These are phyloP conservation scores for Lactifluus echinatus DNA, from an alignment of 768 basidiomycete species.

Conservation along the genomic window DNA sequence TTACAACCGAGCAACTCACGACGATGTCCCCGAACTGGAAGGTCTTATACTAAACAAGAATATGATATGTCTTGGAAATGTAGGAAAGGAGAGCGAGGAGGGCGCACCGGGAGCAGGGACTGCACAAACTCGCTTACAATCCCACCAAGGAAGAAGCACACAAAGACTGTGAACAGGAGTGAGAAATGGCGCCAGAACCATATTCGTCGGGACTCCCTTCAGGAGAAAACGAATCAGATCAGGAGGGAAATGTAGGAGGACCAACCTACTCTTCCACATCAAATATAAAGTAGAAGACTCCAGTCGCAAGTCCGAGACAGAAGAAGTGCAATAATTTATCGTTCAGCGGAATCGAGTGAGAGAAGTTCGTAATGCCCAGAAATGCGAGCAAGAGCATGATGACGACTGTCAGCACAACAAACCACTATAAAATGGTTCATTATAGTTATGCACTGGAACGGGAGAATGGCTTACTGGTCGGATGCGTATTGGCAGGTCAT, in stretches of 20 bases:
- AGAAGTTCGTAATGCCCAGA: slow-evolving; percentile 68
- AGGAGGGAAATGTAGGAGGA: neutral
- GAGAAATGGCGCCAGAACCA: slow-evolving; percentile 81
- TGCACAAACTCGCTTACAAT: slow-evolving; percentile 78
- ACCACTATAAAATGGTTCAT: slow-evolving; percentile 48
- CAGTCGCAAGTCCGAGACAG: slow-evolving; percentile 68
- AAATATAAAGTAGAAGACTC: slow-evolving; percentile 78
- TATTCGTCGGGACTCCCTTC: slow-evolving; percentile 65
- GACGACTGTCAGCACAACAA: slow-evolving; percentile 57
- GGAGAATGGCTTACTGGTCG: slow-evolving; percentile 45
- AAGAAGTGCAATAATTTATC: slow-evolving; percentile 76
- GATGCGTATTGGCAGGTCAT: slow-evolving; percentile 61
- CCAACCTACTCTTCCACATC: slow-evolving; percentile 76
- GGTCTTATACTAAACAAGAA: slow-evolving; percentile 44
- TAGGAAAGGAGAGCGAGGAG: neutral
- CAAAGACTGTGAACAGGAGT: slow-evolving; percentile 55
- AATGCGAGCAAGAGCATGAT: slow-evolving; percentile 66
- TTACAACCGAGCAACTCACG: slow-evolving; percentile 33
- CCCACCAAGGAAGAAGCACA: slow-evolving; percentile 75
- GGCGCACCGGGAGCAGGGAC: slow-evolving; percentile 57
- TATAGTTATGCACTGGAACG: neutral
- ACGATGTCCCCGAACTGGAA: slow-evolving; percentile 68
- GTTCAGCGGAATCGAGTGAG: slow-evolving; percentile 56
- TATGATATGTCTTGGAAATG: neutral
- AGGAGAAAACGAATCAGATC: neutral